These are phyloP conservation scores for Drechslerella dactyloides DNA, from an alignment of 2,329 filamentous ascomycete genomes.

Conservation along the genomic window DNA sequence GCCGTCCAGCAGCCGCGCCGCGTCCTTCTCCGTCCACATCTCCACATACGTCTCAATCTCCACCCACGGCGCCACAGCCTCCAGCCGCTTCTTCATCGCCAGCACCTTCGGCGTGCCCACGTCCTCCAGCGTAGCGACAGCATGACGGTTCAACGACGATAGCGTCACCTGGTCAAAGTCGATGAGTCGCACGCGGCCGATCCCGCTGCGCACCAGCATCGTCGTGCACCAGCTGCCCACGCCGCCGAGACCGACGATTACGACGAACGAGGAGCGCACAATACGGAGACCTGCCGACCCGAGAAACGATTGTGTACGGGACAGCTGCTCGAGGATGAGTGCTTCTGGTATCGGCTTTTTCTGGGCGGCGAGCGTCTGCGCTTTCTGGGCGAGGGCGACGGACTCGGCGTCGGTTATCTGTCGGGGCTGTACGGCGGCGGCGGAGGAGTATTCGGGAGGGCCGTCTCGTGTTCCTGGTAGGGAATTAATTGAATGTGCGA, in stretches of 20 bases:
- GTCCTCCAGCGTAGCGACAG: constrained; percentile 89
- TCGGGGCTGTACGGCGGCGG: constrained; percentile 57
- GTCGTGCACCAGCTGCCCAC: constrained; percentile 91
- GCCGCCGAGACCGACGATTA: constrained; percentile 91
- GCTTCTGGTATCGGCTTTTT: constrained; percentile 62
- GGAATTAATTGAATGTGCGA: constrained; percentile 47
- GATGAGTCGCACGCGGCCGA: constrained; percentile 83
- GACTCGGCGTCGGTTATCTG: constrained; percentile 63
- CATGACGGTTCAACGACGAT: constrained; percentile 92
- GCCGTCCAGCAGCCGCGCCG: constrained; percentile 69
- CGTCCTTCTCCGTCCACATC: constrained; percentile 75
- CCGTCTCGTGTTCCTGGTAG: constrained; percentile 22
- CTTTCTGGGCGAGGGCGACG: constrained; percentile 66
- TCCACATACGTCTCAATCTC: constrained; percentile 85
- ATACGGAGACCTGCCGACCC: constrained; percentile 79
- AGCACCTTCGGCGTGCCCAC: constrained; percentile 92
- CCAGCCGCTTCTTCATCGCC: constrained; percentile 77
- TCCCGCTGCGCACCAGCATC: constrained; percentile 84
- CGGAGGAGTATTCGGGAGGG: constrained; percentile 20
- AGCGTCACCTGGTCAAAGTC: constrained; percentile 98
- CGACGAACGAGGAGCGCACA: constrained; percentile 79
- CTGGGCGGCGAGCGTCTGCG: constrained; percentile 58
- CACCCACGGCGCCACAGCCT: constrained; percentile 90
- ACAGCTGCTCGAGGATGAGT: constrained; percentile 90
- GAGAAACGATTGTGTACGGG: constrained; percentile 89